A percentile compares a stretch with the other conserved stretches of the same genome.
These are phyloP conservation scores for Tephrocybe sp. DNA, from an alignment of 768 basidiomycete species.

Conservation along the genomic window DNA sequence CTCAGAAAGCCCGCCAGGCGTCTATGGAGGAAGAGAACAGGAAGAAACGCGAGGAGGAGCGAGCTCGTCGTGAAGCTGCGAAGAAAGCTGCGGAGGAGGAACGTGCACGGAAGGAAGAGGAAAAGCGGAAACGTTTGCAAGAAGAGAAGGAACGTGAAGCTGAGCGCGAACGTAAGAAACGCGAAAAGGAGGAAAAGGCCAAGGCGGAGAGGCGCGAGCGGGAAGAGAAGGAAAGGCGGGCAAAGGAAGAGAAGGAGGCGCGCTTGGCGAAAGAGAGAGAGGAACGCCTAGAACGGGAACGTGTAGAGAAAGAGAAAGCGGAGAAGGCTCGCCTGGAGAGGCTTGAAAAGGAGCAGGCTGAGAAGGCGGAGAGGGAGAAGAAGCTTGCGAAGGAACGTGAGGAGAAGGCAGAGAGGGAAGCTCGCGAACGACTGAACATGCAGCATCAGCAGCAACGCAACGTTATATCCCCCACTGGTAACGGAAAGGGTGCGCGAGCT, in stretches of 20 bases:
- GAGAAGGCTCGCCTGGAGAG: conserved; percentile 31
- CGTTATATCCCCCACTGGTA: conserved; percentile 30
- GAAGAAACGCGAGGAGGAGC: conserved; percentile 86
- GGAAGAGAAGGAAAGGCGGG: conserved; percentile 62
- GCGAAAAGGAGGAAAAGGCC: conserved; percentile 71
- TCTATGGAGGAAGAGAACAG: conserved; percentile 80
- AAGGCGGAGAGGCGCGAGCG: conserved; percentile 74
- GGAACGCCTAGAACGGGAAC: conserved; percentile 49
- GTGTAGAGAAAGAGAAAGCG: conserved; percentile 41
- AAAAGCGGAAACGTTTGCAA: conserved; percentile 68
- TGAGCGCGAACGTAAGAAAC: conserved; percentile 72
- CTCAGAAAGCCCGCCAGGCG: conserved; percentile 69
- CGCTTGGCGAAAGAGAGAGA: conserved; percentile 65
- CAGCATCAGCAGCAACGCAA: conserved; percentile 55
- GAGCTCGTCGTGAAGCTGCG: conserved; percentile 70
- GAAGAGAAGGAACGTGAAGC: conserved; percentile 82
- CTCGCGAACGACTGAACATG: conserved; percentile 27
- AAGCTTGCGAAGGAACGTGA: conserved; percentile 30
- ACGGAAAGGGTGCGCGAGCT: conserved; percentile 37
- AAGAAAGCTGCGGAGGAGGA: conserved; percentile 84
- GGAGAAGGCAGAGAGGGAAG: conserved; percentile 29
- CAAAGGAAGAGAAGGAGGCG: conserved; percentile 68
- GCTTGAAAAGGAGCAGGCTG: conserved; percentile 38
- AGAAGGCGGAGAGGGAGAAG: conserved; percentile 36
- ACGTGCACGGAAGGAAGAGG: conserved; percentile 80